Evolutionary conservation across 2,329 filamentous ascomycete genomes (phyloP).

Genomic region (Penicillium sp.): DNA sequence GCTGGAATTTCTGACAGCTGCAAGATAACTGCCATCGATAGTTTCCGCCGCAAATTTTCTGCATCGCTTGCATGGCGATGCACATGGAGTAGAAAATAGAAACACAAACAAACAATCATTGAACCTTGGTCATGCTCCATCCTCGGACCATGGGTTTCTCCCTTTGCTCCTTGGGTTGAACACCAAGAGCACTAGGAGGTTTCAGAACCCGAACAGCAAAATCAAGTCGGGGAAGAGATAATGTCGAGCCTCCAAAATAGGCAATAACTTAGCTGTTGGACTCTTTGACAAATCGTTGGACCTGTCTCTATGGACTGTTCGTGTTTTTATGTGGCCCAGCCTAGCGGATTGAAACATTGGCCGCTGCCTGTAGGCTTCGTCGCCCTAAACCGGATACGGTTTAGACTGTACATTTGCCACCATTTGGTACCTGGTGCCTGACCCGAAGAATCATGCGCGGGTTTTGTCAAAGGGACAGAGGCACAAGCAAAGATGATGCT

Average conservation of each 20-base stretch:
- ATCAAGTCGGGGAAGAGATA: background rate
- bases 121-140: background rate
- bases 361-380: slow-evolving; percentile 4
- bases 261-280: background rate
- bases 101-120: background rate
- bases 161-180: background rate
- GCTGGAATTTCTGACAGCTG: background rate
- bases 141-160: background rate
- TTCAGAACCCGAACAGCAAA: slow-evolving; percentile 2
- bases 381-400: background rate
- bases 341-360: slow-evolving; percentile 2
- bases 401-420: background rate
- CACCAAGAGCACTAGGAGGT: background rate
- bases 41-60: background rate
- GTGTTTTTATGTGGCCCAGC: background rate
- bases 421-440: slow-evolving; percentile 2
- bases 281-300: slow-evolving; percentile 5
- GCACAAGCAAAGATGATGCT: background rate
- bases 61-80: slow-evolving; percentile 4
- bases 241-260: slow-evolving; percentile 7
- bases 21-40: background rate
- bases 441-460: background rate
- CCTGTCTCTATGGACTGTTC: slow-evolving; percentile 1
- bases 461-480: background rate
- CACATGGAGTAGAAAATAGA: background rate